phyloP scores from a whole-genome alignment of 2,329 filamentous ascomycete species.

The Penicillium aurantiogriseum region DNA sequence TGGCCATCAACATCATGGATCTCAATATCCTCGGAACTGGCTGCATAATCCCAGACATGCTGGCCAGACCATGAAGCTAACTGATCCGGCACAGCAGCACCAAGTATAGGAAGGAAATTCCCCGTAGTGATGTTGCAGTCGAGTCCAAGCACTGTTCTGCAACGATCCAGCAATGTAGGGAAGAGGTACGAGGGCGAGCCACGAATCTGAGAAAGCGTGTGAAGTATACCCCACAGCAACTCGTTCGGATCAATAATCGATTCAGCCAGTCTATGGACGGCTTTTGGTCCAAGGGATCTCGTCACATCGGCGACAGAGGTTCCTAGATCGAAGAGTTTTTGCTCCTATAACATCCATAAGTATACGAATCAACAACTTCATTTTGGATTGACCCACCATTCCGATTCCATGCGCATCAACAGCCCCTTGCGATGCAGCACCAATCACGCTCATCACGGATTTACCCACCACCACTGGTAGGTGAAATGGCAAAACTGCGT shows the following conservation, averaged over 20 bases:
- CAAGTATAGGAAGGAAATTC: slow-evolving; percentile 28
- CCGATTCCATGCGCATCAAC: slow-evolving; percentile 75
- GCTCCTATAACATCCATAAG: slow-evolving; percentile 29
- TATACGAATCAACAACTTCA: not conserved
- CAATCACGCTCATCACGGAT: slow-evolving; percentile 65
- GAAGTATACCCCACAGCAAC: slow-evolving; percentile 41
- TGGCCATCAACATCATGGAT: slow-evolving; percentile 9
- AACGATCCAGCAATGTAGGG: slow-evolving; percentile 33
- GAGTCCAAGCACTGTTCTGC: slow-evolving; percentile 32
- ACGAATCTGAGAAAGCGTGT: slow-evolving; percentile 39
- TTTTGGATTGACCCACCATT: slow-evolving; percentile 55
- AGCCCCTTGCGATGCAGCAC: slow-evolving; percentile 70
- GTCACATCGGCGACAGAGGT: slow-evolving; percentile 36
- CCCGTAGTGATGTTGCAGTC: slow-evolving; percentile 32
- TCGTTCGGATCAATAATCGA: slow-evolving; percentile 34
- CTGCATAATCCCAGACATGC: slow-evolving; percentile 18
- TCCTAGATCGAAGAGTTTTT: slow-evolving; percentile 40
- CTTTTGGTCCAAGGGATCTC: slow-evolving; percentile 30
- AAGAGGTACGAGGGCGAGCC: slow-evolving; percentile 41
- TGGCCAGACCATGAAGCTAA: slow-evolving; percentile 17
- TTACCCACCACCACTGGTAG: slow-evolving; percentile 64
- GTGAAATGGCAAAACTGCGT: slow-evolving; percentile 62
- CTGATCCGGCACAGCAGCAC: slow-evolving; percentile 12
- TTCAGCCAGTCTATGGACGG: slow-evolving; percentile 30
- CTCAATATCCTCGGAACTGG: slow-evolving; percentile 2